phyloP scores from a whole-genome alignment of 306 rosid genomes.

The Prunus dulcis region DNA sequence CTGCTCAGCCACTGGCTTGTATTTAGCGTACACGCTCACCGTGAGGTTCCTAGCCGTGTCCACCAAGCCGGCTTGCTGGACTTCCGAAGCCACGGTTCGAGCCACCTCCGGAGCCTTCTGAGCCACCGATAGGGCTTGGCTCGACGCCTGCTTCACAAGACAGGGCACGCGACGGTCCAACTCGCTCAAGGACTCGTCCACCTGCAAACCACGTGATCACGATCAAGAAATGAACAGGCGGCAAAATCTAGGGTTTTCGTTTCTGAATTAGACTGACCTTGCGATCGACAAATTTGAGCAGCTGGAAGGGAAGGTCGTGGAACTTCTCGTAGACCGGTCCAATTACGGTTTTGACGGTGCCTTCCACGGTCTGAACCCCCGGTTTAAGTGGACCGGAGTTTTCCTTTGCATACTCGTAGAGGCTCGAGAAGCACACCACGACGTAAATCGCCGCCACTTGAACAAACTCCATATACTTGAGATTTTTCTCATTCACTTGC shows the following conservation, averaged over 20 bases:
- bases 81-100: constrained; percentile 20
- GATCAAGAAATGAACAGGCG: background rate
- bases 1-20: constrained; percentile 43
- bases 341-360: constrained; percentile 38
- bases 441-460: constrained; percentile 43
- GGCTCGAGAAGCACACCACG: constrained; percentile 26
- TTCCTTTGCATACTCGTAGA: constrained; percentile 48
- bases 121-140: constrained; percentile 18
- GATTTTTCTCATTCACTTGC: constrained; percentile 20
- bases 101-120: too few species aligned
- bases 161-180: constrained; percentile 34
- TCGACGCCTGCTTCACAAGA: constrained; percentile 32
- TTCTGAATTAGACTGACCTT: constrained; percentile 26
- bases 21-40: constrained; percentile 22
- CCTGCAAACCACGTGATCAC: constrained; percentile 23
- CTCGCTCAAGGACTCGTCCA: constrained; percentile 36
- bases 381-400: constrained; percentile 48
- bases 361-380: constrained; percentile 52
- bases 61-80: constrained; percentile 35
- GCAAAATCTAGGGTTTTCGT: background rate
- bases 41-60: constrained; percentile 27
- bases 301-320: constrained; percentile 42
- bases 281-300: constrained; percentile 43
- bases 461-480: constrained; percentile 46
- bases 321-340: constrained; percentile 52